Percentiles rank a stretch among this genome's conserved stretches.
These are phyloP conservation scores for Glarea lozoyensis DNA, from an alignment of 495 filamentous ascomycete genomes.

Conservation along the genomic window DNA sequence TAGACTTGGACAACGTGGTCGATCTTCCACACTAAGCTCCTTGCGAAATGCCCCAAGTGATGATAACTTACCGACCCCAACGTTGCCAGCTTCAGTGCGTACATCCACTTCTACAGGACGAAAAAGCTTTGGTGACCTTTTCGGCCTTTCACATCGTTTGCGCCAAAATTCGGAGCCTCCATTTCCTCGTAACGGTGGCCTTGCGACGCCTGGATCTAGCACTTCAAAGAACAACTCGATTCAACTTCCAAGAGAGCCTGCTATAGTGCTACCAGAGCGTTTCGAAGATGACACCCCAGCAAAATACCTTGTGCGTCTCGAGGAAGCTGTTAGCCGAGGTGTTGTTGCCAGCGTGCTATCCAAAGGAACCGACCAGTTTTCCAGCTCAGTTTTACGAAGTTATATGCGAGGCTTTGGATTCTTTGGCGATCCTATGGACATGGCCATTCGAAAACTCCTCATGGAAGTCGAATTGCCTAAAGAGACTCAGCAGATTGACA, in stretches of 20 bases:
- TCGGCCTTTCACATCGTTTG: constrained; percentile 62
- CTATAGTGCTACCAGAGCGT: constrained; percentile 65
- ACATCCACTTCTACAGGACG: constrained; percentile 80
- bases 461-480: constrained; percentile 96
- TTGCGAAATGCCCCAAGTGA: constrained; percentile 44
- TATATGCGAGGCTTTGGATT: constrained; percentile 94
- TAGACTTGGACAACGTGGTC: constrained; percentile 48
- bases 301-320: constrained; percentile 74
- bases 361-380: constrained; percentile 78
- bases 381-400: constrained; percentile 70
- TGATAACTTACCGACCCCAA: constrained; percentile 49
- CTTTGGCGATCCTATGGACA: constrained; percentile 94
- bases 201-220: constrained; percentile 54
- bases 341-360: constrained; percentile 73
- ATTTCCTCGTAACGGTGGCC: constrained; percentile 50
- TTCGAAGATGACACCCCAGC: constrained; percentile 85
- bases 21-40: constrained; percentile 89
- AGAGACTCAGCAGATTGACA: constrained; percentile 96
- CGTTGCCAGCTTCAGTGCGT: constrained; percentile 38
- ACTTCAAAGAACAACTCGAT: constrained; percentile 67
- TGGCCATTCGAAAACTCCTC: constrained; percentile 88
- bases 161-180: constrained; percentile 68
- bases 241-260: constrained; percentile 45
- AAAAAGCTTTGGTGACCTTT: constrained; percentile 83
- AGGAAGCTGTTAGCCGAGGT: constrained; percentile 68